A percentile compares a stretch with the other conserved stretches of the same genome.
phyloP scores from a whole-genome alignment of 1,139 yeast species.

The Hemisphaericaspora xylanilytica region DNA sequence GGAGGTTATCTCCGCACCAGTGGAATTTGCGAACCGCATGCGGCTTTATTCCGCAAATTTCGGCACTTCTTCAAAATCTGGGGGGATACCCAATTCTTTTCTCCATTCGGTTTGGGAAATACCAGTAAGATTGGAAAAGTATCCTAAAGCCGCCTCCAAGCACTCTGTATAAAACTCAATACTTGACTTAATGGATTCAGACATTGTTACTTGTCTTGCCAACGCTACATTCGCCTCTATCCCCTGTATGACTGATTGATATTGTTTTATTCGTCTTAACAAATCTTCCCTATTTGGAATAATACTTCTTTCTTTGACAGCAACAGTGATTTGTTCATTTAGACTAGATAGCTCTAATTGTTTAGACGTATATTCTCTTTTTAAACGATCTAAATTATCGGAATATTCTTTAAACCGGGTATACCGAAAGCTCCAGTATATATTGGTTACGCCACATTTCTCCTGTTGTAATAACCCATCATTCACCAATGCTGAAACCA shows the following conservation, averaged over 20 bases:
- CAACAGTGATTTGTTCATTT: slow-evolving; percentile 3
- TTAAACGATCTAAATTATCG: slow-evolving; percentile 15
- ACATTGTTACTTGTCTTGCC: slow-evolving; percentile 4
- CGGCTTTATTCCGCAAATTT: neutral
- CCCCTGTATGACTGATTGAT: neutral
- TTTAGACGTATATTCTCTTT: slow-evolving; percentile 13
- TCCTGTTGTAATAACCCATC: slow-evolving; percentile 47
- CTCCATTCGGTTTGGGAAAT: slow-evolving; percentile 7
- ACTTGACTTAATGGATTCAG: slow-evolving; percentile 5
- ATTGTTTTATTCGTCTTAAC: slow-evolving; percentile 3
- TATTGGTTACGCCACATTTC: slow-evolving; percentile 53
- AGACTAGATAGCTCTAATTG: slow-evolving; percentile 7
- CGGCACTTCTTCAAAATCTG: slow-evolving; percentile 15
- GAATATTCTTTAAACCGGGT: slow-evolving; percentile 22
- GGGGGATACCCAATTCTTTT: slow-evolving; percentile 16
- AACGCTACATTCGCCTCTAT: slow-evolving; percentile 6
- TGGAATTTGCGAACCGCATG: neutral
- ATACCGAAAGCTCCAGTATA: slow-evolving; percentile 53
- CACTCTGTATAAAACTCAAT: slow-evolving; percentile 17
- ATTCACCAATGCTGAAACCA: slow-evolving; percentile 44
- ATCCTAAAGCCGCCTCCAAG: slow-evolving; percentile 14
- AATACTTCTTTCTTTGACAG: slow-evolving; percentile 4
- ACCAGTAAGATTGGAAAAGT: slow-evolving; percentile 13
- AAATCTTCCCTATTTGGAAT: slow-evolving; percentile 5
- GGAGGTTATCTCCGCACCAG: neutral